phyloP scores from a whole-genome alignment of 345 rosid species.

The Heritiera fomes region DNA sequence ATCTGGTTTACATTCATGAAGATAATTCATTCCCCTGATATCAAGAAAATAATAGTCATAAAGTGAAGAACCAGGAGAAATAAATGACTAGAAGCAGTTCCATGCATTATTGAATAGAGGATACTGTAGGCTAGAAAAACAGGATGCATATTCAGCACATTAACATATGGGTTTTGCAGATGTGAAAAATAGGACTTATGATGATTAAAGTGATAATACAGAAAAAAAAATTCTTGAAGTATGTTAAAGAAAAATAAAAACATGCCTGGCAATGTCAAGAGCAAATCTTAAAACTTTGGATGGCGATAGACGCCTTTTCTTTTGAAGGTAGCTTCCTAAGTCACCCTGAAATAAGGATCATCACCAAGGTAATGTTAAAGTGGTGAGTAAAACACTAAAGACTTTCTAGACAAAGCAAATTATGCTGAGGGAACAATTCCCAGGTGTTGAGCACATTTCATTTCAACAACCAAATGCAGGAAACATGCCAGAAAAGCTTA shows the following conservation, averaged over 20 bases:
- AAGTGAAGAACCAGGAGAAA: not conserved
- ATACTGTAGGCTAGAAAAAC: not conserved
- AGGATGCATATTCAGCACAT: conserved; percentile 8
- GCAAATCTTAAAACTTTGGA: conserved; percentile 80
- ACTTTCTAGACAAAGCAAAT: not conserved
- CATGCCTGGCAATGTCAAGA: conserved; percentile 88
- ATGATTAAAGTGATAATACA: conserved; percentile 11
- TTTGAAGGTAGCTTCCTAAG: conserved; percentile 69
- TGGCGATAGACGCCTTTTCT: conserved; percentile 87
- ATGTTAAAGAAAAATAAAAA: conserved; percentile 25
- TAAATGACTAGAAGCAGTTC: not conserved
- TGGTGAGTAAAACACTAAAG: not conserved
- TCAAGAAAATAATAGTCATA: conserved; percentile 28
- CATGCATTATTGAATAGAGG: not conserved
- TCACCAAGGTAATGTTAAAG: not conserved
- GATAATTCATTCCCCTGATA: conserved; percentile 75
- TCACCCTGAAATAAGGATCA: conserved; percentile 69
- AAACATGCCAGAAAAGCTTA: not conserved
- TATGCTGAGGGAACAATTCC: not conserved
- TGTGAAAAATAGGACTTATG: not conserved
- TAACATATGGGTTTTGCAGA: not conserved
- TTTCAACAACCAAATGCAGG: not conserved
- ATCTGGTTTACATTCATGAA: conserved; percentile 80
- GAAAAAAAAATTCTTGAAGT: not conserved
- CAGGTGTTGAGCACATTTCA: not conserved